These are phyloP conservation scores for Paracorniculantispora psalliotae DNA, from an alignment of 2,329 filamentous ascomycete species.

Conservation along the genomic window DNA sequence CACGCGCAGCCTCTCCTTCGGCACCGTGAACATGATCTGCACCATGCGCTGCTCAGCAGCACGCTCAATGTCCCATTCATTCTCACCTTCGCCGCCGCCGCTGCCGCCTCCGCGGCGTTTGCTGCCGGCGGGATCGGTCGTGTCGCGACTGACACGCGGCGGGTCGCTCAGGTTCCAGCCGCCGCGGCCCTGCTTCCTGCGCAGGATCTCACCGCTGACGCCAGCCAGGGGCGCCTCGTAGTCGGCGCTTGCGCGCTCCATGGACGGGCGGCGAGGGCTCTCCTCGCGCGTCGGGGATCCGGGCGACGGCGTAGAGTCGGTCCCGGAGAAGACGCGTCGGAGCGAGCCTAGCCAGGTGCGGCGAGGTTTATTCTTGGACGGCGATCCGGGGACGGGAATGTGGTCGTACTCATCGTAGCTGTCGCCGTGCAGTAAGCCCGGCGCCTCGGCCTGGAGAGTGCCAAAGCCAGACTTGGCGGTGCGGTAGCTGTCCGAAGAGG, in stretches of 20 bases:
- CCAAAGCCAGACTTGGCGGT: conserved; percentile 51
- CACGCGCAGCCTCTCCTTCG: conserved; percentile 78
- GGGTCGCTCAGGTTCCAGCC: conserved; percentile 45
- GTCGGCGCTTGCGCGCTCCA: conserved; percentile 34
- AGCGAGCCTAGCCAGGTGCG: conserved; percentile 66
- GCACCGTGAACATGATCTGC: conserved; percentile 90
- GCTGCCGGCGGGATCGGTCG: neutral
- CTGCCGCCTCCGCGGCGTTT: conserved; percentile 27
- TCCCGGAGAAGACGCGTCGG: conserved; percentile 54
- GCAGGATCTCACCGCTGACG: conserved; percentile 44
- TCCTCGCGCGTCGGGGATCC: conserved; percentile 23
- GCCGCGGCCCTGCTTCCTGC: conserved; percentile 50
- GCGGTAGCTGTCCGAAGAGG: conserved; percentile 43
- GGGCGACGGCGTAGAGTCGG: conserved; percentile 28
- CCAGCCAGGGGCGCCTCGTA: conserved; percentile 40
- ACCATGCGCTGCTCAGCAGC: conserved; percentile 67
- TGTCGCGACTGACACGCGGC: neutral
- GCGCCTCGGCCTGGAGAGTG: conserved; percentile 49
- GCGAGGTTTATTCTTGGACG: conserved; percentile 52
- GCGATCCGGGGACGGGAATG: conserved; percentile 42
- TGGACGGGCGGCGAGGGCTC: conserved; percentile 27
- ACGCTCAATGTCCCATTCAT: conserved; percentile 73
- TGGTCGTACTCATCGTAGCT: conserved; percentile 31
- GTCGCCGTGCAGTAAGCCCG: conserved; percentile 32
- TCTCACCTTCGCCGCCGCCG: conserved; percentile 41